Evolutionary conservation across 164 flowering plant species (phyloP).

Genomic region (Tetrastigma voinierianum): DNA sequence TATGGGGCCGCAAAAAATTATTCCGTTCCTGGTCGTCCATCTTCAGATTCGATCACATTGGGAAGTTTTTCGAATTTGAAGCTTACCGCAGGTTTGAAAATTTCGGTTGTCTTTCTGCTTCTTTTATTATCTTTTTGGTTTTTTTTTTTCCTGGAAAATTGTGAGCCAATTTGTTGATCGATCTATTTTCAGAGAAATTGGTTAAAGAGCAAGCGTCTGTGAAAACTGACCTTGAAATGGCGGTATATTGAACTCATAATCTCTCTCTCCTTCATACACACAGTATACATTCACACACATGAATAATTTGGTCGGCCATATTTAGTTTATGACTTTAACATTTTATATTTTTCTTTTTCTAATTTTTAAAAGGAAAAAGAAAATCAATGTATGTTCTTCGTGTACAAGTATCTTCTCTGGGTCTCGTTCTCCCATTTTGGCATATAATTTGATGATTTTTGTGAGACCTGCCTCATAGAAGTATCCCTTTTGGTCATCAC

Average conservation of each 20-base stretch:
- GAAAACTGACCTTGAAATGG: constrained; percentile 80
- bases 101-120: neutral
- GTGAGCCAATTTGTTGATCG: constrained; percentile 13
- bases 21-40: constrained; percentile 40
- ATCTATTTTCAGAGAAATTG: constrained; percentile 71
- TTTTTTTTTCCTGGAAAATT: neutral
- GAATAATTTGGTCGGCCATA: too few species aligned
- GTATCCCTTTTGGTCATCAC: too few species aligned
- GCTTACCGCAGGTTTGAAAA: constrained; percentile 79
- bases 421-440: too few species aligned
- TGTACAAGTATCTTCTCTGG: too few species aligned
- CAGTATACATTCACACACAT: too few species aligned
- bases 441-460: too few species aligned
- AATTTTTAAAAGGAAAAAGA: too few species aligned
- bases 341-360: too few species aligned
- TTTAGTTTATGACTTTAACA: too few species aligned
- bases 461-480: too few species aligned
- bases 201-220: constrained; percentile 92
- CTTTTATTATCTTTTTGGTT: neutral
- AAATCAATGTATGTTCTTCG: too few species aligned
- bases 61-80: constrained; percentile 83
- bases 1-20: constrained; percentile 40
- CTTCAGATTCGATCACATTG: constrained; percentile 53
- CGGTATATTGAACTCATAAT: constrained; percentile 44
- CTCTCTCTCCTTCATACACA: constrained; percentile 9